Evolutionary conservation across 495 filamentous ascomycete genomes (phyloP).

Genomic region (Talaromyces thailandensis): DNA sequence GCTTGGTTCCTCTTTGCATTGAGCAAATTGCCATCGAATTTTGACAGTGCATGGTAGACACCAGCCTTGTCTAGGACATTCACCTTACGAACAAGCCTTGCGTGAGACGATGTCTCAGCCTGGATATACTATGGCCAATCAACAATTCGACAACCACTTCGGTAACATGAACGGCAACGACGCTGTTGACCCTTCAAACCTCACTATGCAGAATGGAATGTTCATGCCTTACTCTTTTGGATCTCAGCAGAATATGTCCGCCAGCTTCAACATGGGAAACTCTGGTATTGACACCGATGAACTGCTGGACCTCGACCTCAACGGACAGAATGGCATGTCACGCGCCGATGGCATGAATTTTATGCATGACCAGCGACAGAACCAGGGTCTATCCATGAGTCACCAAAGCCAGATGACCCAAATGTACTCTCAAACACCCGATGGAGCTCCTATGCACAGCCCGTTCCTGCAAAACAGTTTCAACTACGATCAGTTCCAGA

Average conservation of each 20-base stretch:
- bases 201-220: constrained; percentile 55
- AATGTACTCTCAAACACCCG: constrained; percentile 76
- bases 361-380: constrained; percentile 35
- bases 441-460: constrained; percentile 79
- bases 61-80: background rate
- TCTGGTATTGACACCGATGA: constrained; percentile 48
- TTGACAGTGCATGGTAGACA: constrained; percentile 5
- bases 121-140: constrained; percentile 54
- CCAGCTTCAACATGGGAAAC: constrained; percentile 44
- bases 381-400: constrained; percentile 36
- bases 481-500: constrained; percentile 52
- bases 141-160: constrained; percentile 57
- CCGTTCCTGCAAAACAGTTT: constrained; percentile 70
- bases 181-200: constrained; percentile 77
- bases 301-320: constrained; percentile 42
- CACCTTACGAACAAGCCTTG: constrained; percentile 46
- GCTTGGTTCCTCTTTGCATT: background rate
- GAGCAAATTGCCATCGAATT: background rate
- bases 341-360: constrained; percentile 33
- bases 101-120: constrained; percentile 47
- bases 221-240: constrained; percentile 42
- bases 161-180: constrained; percentile 48
- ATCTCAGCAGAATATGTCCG: constrained; percentile 43
- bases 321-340: constrained; percentile 32
- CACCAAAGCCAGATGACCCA: constrained; percentile 54